phyloP scores from a whole-genome alignment of 2,329 filamentous ascomycete genomes.

The Scedosporium dehoogii region DNA sequence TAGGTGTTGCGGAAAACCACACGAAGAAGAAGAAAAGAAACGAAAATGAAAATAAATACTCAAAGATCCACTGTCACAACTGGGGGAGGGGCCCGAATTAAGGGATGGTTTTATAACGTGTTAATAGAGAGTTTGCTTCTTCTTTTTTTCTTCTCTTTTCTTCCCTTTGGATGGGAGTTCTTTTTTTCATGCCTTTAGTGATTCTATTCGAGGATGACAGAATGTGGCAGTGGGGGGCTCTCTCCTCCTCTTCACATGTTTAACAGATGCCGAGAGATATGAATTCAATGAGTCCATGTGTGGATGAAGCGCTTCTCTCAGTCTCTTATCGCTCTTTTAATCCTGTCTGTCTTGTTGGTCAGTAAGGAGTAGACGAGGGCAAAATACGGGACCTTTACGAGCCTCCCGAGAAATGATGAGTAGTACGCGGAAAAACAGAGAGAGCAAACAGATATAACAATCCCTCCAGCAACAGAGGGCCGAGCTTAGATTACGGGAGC shows the following conservation, averaged over 20 bases:
- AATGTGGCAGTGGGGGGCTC: neutral
- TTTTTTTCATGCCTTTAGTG: neutral
- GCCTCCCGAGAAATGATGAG: neutral
- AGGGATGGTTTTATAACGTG: neutral
- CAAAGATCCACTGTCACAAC: neutral
- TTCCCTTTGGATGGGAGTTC: neutral
- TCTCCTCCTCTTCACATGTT: neutral
- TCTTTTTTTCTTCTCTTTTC: neutral
- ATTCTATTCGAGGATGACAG: neutral
- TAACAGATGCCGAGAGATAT: neutral
- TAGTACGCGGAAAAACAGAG: too few relatives aligned
- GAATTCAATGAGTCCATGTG: neutral
- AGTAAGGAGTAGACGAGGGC: neutral
- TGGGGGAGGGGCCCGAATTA: neutral
- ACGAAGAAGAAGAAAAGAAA: neutral
- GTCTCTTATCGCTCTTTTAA: too few relatives aligned
- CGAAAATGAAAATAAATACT: neutral
- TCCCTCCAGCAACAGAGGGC: too few relatives aligned
- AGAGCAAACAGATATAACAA: too few relatives aligned
- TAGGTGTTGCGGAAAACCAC: conserved; percentile 3
- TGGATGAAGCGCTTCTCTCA: too few relatives aligned
- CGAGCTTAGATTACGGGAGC: too few relatives aligned
- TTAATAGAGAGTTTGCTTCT: neutral
- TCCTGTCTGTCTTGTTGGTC: too few relatives aligned
- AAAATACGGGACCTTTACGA: neutral